Percentiles rank a stretch among this genome's conserved stretches.
Conservation (phyloP, 768 basidiomycete genomes). For the Clavaria fumosa region DNA sequence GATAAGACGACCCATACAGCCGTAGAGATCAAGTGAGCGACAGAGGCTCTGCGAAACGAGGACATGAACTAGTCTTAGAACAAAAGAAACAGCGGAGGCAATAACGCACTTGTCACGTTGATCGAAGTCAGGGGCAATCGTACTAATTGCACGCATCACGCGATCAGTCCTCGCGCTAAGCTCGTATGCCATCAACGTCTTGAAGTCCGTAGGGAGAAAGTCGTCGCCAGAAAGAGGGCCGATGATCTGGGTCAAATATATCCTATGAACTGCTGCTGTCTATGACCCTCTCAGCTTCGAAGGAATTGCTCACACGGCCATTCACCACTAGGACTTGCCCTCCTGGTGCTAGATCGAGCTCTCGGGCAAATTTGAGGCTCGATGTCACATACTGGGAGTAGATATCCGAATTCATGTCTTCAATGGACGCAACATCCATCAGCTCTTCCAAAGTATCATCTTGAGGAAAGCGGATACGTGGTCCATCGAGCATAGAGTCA, state of each 20-base stretch:
- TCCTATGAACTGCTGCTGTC: too few relatives aligned
- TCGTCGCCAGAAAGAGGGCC: constrained; percentile 48
- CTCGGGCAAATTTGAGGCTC: constrained; percentile 33
- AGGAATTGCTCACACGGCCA: constrained; percentile 49
- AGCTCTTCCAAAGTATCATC: constrained; percentile 19
- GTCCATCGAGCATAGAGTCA: too few relatives aligned
- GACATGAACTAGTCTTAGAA: constrained; percentile 2
- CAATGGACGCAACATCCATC: constrained; percentile 20
- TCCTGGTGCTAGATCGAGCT: constrained; percentile 44
- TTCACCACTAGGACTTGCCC: constrained; percentile 58
- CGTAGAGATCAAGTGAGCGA: constrained; percentile 45
- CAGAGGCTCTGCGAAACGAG: constrained; percentile 27
- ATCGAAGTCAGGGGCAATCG: constrained; percentile 26
- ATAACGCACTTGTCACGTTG: constrained; percentile 28
- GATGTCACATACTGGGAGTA: constrained; percentile 30
- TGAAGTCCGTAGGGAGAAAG: constrained; percentile 61
- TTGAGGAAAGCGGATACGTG: too few relatives aligned
- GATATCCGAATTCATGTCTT: constrained; percentile 19
- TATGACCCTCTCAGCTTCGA: too few relatives aligned
- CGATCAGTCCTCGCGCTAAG: constrained; percentile 51
- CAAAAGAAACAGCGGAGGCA: neutral
- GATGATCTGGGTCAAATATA: constrained; percentile 50
- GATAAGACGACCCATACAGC: constrained; percentile 59
- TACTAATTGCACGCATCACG: constrained; percentile 48
- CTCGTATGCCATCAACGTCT: constrained; percentile 60